Base-by-base conservation (phyloP, 208 protist genomes). In the Leptomonas pyrrhocoris region DNA sequence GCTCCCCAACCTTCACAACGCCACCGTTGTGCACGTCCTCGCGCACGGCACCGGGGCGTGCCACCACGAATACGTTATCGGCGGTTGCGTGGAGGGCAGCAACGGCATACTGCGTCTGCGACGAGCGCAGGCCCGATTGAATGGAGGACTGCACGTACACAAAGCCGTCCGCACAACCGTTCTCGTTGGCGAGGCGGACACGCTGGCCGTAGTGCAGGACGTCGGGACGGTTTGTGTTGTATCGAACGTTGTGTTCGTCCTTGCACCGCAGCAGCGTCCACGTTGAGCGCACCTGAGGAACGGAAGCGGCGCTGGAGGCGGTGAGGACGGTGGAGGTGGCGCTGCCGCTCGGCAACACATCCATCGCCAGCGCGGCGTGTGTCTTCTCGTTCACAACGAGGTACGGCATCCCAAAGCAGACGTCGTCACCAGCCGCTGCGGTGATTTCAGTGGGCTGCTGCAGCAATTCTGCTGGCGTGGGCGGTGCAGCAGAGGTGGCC, bases 201-300 rank as follows among this genome's bases (percentile, higher is more conserved):
- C 78, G 86, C 74, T 97, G 93, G 9, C 93, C 93, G 66, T 94
- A 97, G 76, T 97, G 93, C 69, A 97, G 62, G 16, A 62, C 73
- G 63, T 88, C 81, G 18, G 79, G 54, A 28, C 85, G 51, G 53
- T 74, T 55, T 45, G 68, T 40, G 59, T 79, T 86, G 74, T 92
- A 95, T 28, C 83, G 79, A 16, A 61, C 25, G 71, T 92, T 94
- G 74, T 95, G 85, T 49, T 80, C 81, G 73, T 97, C 93, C 27
- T 67, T 28, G 57, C 81, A 86, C 15, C 77, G 79, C 25, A 86
- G 69, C 27, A 97, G 31, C 43, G 81, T 83, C 92, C 92, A 97
- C 25, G 83, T 91, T 31, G 70, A 70, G 45, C 90, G 88, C 60
- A 89, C 69, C 66, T 88, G 80, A 36, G 88, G 84, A 23, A 23